Base-by-base conservation (phyloP, 192 early-diverging fungal genomes). In the Chytriomyces sp. region DNA sequence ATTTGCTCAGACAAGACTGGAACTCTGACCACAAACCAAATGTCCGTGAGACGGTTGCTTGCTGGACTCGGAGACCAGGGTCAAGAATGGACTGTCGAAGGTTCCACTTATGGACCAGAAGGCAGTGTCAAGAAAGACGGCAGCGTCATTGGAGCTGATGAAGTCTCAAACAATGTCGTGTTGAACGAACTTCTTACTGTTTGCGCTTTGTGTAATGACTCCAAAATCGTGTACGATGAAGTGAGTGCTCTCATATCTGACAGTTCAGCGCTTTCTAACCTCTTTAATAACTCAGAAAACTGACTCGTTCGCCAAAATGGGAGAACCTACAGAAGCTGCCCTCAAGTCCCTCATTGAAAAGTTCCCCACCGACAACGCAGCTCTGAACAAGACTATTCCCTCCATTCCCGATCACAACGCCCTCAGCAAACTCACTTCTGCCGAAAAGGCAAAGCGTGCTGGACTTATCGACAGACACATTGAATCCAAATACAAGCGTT, bases 1-100 rank as follows among this genome's bases (percentile, higher is more conserved):
- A 98, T 99, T 80, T 99, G 98, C 85, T 97, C 96, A 8, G 98
- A 99, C 89, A 99, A 99, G 87, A 99, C 98, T 18, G 98, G 98
- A 64, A 99, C 98, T 45, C 87, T 99, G 79, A 99, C 98, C 11
- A 98, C 96, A 35, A 97, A 97, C 84, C 94, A 97, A 82, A 99
- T 99, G 98, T 93, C 92, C 69, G 85, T 85, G 23, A 35, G 71
- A 13, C 61, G 69, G 6, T 63, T 74, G 28, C 20, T 72, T 61
- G 35, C 68, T 60, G 77, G 68, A 24, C 47, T 63, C 18, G 71
- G 50, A 11, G 66, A 74, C 24, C 44, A 16, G 16, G 64, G 64
- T 2, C 23, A n/a, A 6, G 96, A 98, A 82, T 91, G 90, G 66
- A 77, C 89, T 47, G 91, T 98, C 23, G 88, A 91, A 9, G 97